Evolutionary conservation across 805 yeast genomes (phyloP).

Genomic region (Wickerhamomyces strasburgensis): DNA sequence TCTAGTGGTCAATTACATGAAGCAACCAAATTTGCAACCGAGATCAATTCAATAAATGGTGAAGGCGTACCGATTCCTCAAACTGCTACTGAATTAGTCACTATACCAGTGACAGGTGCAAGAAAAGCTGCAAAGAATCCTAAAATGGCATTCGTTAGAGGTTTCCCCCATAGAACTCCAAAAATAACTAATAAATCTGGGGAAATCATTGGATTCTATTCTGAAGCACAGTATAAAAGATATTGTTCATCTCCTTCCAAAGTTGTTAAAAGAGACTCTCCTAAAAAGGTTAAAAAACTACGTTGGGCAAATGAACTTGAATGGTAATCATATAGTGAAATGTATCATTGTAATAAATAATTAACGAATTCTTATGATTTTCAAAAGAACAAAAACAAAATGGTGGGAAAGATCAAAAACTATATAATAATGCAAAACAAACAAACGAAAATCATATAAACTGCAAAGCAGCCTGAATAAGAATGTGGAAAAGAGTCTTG

Average conservation of each 20-base stretch:
- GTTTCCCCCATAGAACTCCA: constrained; percentile 5
- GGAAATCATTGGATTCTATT: constrained; percentile 19
- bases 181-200: neutral
- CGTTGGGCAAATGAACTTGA: constrained; percentile 23
- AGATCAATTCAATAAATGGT: constrained; percentile 56
- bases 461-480: too few relatives aligned
- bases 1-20: constrained; percentile 56
- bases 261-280: constrained; percentile 2
- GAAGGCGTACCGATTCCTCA: constrained; percentile 61
- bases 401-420: too few relatives aligned
- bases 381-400: too few relatives aligned
- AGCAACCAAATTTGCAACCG: constrained; percentile 67
- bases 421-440: too few relatives aligned
- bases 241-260: constrained; percentile 15
- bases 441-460: too few relatives aligned
- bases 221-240: constrained; percentile 15
- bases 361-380: too few relatives aligned
- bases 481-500: too few relatives aligned
- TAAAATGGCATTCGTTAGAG: constrained; percentile 19
- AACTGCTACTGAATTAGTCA: constrained; percentile 50
- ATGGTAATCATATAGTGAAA: constrained; percentile 11
- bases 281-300: constrained; percentile 10
- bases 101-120: constrained; percentile 38
- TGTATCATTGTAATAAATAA: neutral
- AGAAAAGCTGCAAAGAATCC: constrained; percentile 14